A percentile compares a stretch with the other conserved stretches of the same genome.
Conservation (phyloP, 2,329 filamentous ascomycete species). For the Sarocladium oryzae region DNA sequence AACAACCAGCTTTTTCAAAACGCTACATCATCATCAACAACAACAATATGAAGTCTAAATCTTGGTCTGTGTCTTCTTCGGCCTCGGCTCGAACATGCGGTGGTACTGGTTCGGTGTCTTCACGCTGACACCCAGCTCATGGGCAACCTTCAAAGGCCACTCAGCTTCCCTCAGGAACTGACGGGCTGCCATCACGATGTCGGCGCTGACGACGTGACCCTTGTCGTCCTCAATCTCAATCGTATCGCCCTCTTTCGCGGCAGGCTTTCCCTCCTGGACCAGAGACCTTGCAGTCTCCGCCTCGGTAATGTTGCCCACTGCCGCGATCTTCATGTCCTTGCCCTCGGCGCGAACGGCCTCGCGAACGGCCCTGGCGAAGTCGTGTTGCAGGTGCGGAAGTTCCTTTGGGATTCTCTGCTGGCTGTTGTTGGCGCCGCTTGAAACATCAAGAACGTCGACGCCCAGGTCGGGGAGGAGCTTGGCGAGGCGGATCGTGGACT, state of each 20-base stretch:
- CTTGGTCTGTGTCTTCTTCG: neutral
- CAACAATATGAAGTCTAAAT: neutral
- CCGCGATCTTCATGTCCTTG: constrained; percentile 55
- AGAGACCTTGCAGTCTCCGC: constrained; percentile 59
- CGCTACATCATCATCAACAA: neutral
- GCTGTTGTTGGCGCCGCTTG: constrained; percentile 64
- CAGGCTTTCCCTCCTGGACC: constrained; percentile 43
- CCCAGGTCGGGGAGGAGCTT: constrained; percentile 62
- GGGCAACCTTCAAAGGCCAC: constrained; percentile 66
- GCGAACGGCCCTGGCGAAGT: constrained; percentile 66
- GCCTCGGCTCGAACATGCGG: neutral
- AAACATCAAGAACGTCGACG: constrained; percentile 79
- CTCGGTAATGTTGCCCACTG: constrained; percentile 68
- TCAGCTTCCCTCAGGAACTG: constrained; percentile 80
- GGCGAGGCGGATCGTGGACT: constrained; percentile 40
- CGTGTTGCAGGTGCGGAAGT: constrained; percentile 63
- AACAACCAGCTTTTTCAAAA: neutral
- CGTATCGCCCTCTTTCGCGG: constrained; percentile 13
- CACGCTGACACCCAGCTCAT: constrained; percentile 64
- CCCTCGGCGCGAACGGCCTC: constrained; percentile 48
- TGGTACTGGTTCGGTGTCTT: constrained; percentile 64
- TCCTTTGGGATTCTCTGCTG: constrained; percentile 53
- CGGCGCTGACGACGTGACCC: constrained; percentile 41
- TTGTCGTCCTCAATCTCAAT: constrained; percentile 34
- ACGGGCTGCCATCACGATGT: constrained; percentile 67